Percentiles rank a stretch among this genome's conserved stretches.
phyloP scores from a whole-genome alignment of 73 alveolate species.

The Breviolum minutum region DNA sequence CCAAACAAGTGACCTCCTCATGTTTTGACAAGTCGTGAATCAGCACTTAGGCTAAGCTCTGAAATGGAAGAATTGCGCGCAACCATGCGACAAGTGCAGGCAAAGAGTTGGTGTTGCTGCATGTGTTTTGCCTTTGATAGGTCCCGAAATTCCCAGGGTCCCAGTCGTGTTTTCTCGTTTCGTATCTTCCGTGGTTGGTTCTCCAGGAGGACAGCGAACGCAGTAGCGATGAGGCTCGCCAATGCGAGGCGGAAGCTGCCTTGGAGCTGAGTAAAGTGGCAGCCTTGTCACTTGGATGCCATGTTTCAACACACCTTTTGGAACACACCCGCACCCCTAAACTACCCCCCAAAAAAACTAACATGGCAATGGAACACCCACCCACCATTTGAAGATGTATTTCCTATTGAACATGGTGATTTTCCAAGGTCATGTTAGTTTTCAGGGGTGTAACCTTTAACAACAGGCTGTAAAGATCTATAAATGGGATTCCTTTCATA shows the following conservation, averaged over 20 bases:
- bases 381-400: no score
- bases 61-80: conserved; percentile 78
- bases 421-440: no score
- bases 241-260: conserved; percentile 76
- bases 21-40: no score
- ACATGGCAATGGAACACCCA: no score
- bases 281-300: conserved; percentile 21
- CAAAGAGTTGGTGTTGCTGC: not conserved
- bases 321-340: not conserved
- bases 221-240: conserved; percentile 77
- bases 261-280: conserved; percentile 58
- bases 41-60: conserved; percentile 42
- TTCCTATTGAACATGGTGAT: no score
- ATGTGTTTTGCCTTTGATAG: not conserved
- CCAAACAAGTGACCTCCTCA: no score
- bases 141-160: not conserved
- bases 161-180: not conserved
- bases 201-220: conserved; percentile 83
- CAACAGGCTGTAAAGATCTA: no score
- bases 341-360: no score
- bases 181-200: not conserved
- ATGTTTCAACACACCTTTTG: not conserved
- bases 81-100: conserved; percentile 93
- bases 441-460: no score
- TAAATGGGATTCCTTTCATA: no score